These are phyloP conservation scores for Gracilaria caudata DNA, from an alignment of 23 red algal species.

Conservation along the genomic window DNA sequence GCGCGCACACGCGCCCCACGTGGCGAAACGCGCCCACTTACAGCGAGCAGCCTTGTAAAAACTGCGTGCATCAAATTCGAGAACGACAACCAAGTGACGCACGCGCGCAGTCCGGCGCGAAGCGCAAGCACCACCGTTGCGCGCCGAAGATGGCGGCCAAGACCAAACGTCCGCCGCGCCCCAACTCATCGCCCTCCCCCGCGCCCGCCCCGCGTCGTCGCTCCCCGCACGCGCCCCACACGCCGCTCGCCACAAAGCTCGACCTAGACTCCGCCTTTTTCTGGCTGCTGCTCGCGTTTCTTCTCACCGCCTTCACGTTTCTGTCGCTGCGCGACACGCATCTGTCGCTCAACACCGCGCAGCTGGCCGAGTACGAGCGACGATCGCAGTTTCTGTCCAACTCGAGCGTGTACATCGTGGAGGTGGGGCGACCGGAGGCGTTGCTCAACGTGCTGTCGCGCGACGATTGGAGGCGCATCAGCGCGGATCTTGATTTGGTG, in stretches of 20 bases:
- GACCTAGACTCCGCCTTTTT: constrained; percentile 74
- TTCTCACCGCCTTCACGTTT: constrained; percentile 66
- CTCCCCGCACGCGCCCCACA: not conserved
- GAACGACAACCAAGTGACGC: too few species aligned
- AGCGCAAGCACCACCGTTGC: too few species aligned
- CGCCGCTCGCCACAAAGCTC: constrained; percentile 23
- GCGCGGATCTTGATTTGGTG: constrained; percentile 59
- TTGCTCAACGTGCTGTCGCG: constrained; percentile 42
- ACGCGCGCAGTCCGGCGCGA: too few species aligned
- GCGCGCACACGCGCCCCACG: too few species aligned
- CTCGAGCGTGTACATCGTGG: constrained; percentile 79
- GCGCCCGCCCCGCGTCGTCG: not conserved
- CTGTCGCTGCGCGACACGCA: constrained; percentile 53
- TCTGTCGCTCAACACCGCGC: constrained; percentile 39
- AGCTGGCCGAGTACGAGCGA: constrained; percentile 79
- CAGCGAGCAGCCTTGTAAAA: too few species aligned
- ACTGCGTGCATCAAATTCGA: too few species aligned
- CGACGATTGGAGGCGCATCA: constrained; percentile 56
- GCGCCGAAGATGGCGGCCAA: not conserved
- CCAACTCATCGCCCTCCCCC: not conserved
- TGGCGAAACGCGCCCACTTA: too few species aligned
- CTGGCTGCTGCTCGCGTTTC: constrained; percentile 65
- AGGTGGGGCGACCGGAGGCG: constrained; percentile 54
- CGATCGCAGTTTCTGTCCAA: constrained; percentile 77
- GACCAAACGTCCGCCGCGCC: constrained; percentile 3